These are phyloP conservation scores for Dysphania ambrosioides DNA, from an alignment of 148 eudicot species.

Conservation along the genomic window DNA sequence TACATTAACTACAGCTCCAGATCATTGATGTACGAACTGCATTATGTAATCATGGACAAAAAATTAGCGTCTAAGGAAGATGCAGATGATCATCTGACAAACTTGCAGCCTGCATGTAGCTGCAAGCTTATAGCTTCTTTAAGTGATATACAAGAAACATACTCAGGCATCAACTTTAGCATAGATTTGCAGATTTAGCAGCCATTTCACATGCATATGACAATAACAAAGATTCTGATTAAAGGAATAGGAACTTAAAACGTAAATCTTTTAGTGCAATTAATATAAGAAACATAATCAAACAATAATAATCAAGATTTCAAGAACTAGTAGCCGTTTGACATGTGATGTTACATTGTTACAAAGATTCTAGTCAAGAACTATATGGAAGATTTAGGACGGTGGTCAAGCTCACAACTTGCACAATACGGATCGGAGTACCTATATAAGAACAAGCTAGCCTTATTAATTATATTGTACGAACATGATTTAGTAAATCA, in stretches of 20 bases:
- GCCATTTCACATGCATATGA: constrained; percentile 24
- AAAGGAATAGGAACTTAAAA: neutral
- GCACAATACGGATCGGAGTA: no score
- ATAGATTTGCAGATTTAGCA: constrained; percentile 18
- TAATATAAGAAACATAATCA: constrained; percentile 5
- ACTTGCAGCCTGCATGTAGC: neutral
- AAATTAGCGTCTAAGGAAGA: neutral
- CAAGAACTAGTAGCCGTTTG: neutral
- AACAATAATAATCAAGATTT: neutral
- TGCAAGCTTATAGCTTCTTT: neutral
- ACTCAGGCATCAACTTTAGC: constrained; percentile 7
- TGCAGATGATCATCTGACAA: constrained; percentile 9
- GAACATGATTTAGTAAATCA: no score
- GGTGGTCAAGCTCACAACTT: constrained; percentile 14
- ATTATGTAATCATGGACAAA: no score
- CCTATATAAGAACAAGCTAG: no score
- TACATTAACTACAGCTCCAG: constrained; percentile 16
- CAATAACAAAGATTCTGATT: neutral
- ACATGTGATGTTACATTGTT: neutral
- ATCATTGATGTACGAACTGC: neutral
- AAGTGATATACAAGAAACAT: constrained; percentile 21
- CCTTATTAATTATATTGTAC: no score
- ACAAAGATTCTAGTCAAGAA: constrained; percentile 22
- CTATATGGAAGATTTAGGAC: constrained; percentile 1
- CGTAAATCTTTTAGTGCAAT: neutral